A percentile compares a stretch with the other conserved stretches of the same genome.
Evolutionary conservation across 768 basidiomycete species (phyloP).

Genomic region (Terana coerulea): DNA sequence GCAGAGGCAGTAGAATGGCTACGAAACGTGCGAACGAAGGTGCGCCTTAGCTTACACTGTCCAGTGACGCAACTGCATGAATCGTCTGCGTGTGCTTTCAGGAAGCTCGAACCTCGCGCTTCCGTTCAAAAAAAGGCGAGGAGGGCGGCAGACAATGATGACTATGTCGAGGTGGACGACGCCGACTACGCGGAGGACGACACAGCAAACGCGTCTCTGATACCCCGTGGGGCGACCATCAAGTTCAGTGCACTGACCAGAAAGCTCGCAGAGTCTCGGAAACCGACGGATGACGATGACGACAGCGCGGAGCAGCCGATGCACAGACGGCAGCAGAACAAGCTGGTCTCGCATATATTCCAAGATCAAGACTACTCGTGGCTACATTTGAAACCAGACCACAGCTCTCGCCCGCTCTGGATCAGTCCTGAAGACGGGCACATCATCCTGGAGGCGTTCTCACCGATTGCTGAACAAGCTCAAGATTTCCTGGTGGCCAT

Average conservation of each 20-base stretch:
- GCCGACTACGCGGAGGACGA: slow-evolving; percentile 44
- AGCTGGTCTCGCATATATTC: slow-evolving; percentile 77
- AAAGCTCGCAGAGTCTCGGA: slow-evolving; percentile 64
- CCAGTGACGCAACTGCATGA: no score
- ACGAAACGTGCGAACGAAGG: slow-evolving; percentile 29
- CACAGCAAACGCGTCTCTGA: slow-evolving; percentile 35
- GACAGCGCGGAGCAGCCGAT: slow-evolving; percentile 53
- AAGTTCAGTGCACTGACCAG: slow-evolving; percentile 83
- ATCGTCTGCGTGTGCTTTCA: no score
- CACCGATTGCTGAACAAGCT: slow-evolving; percentile 95
- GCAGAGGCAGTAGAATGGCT: slow-evolving; percentile 12
- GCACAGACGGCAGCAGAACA: slow-evolving; percentile 72
- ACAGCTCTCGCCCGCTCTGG: slow-evolving; percentile 91
- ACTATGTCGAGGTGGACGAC: slow-evolving; percentile 54
- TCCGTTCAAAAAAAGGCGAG: slow-evolving; percentile 38
- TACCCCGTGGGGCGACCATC: slow-evolving; percentile 76
- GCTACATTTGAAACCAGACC: slow-evolving; percentile 86
- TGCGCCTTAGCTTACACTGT: no score
- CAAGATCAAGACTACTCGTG: slow-evolving; percentile 83
- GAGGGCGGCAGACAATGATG: slow-evolving; percentile 47
- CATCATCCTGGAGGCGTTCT: slow-evolving; percentile 97
- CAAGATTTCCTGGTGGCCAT: slow-evolving; percentile 99
- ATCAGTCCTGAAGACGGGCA: slow-evolving; percentile 89
- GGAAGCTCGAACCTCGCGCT: slow-evolving; percentile 20
- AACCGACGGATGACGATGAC: slow-evolving; percentile 35